Percentiles rank a stretch among this genome's conserved stretches.
Conservation (phyloP, 148 eudicot species). For the Amaranthus palmeri region DNA sequence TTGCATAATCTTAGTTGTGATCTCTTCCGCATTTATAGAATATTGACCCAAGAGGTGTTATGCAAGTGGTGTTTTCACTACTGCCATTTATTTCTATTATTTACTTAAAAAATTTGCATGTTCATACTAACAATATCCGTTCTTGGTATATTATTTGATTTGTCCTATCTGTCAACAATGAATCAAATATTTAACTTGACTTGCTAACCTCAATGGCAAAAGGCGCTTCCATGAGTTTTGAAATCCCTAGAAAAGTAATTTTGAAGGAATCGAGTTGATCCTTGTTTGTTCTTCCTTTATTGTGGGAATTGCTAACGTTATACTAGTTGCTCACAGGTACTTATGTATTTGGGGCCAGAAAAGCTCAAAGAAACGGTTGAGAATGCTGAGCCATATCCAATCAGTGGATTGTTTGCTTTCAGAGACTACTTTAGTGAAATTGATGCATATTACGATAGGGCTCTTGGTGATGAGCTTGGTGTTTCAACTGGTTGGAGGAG, state of each 20-base stretch:
- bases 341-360: slow-evolving; percentile 64
- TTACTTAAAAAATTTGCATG: too few relatives aligned
- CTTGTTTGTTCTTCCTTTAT: slow-evolving; percentile 6
- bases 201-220: background rate
- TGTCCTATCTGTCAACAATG: too few relatives aligned
- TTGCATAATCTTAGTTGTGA: too few relatives aligned
- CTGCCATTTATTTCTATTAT: background rate
- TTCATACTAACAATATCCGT: too few relatives aligned
- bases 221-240: background rate
- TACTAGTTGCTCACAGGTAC: slow-evolving; percentile 49
- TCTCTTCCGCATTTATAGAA: too few relatives aligned
- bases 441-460: slow-evolving; percentile 72
- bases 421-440: slow-evolving; percentile 65
- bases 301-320: slow-evolving; percentile 9
- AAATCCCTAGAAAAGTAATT: background rate
- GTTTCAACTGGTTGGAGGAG: slow-evolving; percentile 85
- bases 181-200: too few relatives aligned
- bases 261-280: background rate
- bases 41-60: too few relatives aligned
- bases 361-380: slow-evolving; percentile 59
- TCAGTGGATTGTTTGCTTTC: slow-evolving; percentile 68
- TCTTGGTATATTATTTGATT: too few relatives aligned
- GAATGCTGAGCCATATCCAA: slow-evolving; percentile 83
- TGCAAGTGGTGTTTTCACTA: background rate
- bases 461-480: slow-evolving; percentile 71